These are phyloP conservation scores for Gnomoniopsis sp. DNA, from an alignment of 2,329 filamentous ascomycete species.

Conservation along the genomic window DNA sequence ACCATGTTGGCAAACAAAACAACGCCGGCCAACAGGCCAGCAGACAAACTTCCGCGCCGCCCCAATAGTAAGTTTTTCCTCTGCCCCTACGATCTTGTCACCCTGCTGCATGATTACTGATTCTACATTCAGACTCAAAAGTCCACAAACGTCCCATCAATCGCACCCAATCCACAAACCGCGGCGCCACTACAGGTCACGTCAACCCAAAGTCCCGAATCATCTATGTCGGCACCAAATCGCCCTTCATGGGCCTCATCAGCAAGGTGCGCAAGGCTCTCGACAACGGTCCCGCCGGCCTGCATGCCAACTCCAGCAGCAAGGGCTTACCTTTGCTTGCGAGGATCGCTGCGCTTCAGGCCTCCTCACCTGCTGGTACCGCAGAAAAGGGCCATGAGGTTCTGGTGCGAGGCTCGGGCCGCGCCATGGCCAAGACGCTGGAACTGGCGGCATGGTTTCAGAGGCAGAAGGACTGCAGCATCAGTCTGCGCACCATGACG, in stretches of 20 bases:
- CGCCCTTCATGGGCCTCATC: conserved; percentile 66
- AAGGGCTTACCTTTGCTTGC: conserved; percentile 43
- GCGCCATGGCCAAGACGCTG: conserved; percentile 62
- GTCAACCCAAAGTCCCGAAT: conserved; percentile 27
- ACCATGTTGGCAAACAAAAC: background rate
- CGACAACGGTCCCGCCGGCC: conserved; percentile 43
- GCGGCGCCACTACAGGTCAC: background rate
- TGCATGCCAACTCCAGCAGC: conserved; percentile 41
- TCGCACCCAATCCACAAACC: conserved; percentile 30
- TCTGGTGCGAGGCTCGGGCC: conserved; percentile 61
- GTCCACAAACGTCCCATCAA: conserved; percentile 47
- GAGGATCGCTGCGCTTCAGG: conserved; percentile 41
- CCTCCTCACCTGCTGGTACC: conserved; percentile 24
- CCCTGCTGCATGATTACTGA: conserved; percentile 17
- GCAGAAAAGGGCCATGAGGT: conserved; percentile 33
- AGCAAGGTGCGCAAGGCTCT: conserved; percentile 64
- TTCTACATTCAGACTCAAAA: conserved; percentile 36
- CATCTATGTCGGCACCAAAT: conserved; percentile 63
- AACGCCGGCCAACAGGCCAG: conserved; percentile 19
- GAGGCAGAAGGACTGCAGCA: conserved; percentile 54
- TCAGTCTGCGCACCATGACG: conserved; percentile 60
- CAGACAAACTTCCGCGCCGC: conserved; percentile 33
- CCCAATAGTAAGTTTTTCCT: conserved; percentile 24
- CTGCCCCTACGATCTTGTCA: background rate
- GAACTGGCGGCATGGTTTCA: conserved; percentile 63